Conservation (phyloP, 169 alveolate species). For the Perkinsus olseni region DNA sequence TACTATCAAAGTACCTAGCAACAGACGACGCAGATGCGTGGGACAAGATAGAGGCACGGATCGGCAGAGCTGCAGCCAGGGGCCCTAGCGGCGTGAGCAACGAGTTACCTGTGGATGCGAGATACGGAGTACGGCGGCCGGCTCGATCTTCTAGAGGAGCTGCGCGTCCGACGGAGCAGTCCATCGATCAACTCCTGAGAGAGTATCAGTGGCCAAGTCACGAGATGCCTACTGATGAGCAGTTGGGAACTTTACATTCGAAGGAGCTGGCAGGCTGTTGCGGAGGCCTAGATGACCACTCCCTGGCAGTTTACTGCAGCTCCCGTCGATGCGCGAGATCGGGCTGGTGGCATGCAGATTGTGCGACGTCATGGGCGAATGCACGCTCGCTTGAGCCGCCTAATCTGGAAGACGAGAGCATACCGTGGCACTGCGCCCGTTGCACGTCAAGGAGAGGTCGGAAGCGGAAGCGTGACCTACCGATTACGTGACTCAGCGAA, state of each 20-base stretch:
- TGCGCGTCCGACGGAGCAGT: not conserved
- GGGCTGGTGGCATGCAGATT: not conserved
- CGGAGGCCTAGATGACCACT: not conserved
- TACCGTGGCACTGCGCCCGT: not conserved
- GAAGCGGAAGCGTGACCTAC: no score
- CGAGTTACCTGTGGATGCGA: not conserved
- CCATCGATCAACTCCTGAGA: not conserved
- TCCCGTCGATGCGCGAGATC: not conserved
- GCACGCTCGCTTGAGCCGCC: not conserved
- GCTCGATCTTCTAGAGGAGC: no score
- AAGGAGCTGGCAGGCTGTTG: not conserved
- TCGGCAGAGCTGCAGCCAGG: not conserved
- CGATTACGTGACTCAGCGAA: no score
- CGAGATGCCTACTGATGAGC: not conserved
- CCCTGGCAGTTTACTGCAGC: not conserved
- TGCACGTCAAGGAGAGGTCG: not conserved
- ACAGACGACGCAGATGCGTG: not conserved
- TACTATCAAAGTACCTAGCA: not conserved
- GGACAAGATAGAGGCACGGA: not conserved
- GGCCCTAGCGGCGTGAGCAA: not conserved
- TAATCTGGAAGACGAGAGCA: not conserved
- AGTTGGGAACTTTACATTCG: not conserved
- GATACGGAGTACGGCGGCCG: not conserved
- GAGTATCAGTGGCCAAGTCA: not conserved
- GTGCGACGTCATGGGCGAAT: not conserved